Evolutionary conservation across 2,329 filamentous ascomycete genomes (phyloP).

Genomic region (Hypoxylon sp.): DNA sequence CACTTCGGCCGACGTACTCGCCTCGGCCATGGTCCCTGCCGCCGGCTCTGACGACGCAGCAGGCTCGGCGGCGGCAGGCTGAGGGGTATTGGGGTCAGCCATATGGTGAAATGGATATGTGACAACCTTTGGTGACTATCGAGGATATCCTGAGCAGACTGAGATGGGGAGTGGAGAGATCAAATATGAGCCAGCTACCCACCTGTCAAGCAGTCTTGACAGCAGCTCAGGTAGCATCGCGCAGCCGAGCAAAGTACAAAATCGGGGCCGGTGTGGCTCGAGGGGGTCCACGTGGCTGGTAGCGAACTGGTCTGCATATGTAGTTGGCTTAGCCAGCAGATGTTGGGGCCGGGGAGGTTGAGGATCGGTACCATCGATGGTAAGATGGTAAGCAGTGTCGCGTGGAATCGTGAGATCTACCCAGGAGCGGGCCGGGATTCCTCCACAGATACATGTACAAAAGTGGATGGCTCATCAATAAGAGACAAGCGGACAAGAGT

Average conservation of each 20-base stretch:
- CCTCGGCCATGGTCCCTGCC: neutral
- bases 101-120: constrained; percentile 10
- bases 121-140: neutral
- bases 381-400: no score
- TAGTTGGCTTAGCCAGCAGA: no score
- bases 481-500: no score
- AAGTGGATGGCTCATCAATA: no score
- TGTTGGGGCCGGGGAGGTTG: no score
- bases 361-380: no score
- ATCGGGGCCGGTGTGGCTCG: neutral
- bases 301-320: no score
- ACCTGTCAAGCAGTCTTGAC: neutral
- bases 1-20: neutral
- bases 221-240: constrained; percentile 13
- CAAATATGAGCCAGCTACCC: no score
- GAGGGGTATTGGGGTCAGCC: constrained; percentile 9
- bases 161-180: constrained; percentile 31
- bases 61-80: neutral
- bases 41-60: constrained; percentile 3
- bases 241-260: constrained; percentile 1
- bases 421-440: no score
- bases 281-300: constrained; percentile 12
- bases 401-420: no score
- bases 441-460: no score
- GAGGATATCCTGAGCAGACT: constrained; percentile 12